Base-by-base conservation (phyloP, 139 green algal genomes). In the Trebouxia sp. region DNA sequence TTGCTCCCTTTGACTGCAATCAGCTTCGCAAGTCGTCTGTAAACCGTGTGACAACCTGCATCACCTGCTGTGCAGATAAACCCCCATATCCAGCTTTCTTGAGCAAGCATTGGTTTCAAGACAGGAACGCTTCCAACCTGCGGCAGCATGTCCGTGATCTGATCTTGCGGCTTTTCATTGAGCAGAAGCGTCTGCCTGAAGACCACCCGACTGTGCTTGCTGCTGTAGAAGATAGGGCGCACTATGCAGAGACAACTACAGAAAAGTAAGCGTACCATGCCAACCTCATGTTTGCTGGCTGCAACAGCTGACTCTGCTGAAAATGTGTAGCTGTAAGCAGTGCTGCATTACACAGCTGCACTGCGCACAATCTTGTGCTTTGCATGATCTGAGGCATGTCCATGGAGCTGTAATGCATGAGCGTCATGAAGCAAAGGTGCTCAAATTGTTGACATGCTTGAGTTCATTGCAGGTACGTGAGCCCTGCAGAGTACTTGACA, bases 91-190 rank as follows among this genome's bases (percentile, higher is more conserved):
- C 48, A 6, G 43, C 81, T 50, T 89, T 94, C 58, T 69, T 96
- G 62, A 86, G 82, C 9, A 56, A 79, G 28, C 14, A 72, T 10
- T 96, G 92, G 92, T 96, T 96, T 80, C 41, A 80, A 7, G 47
- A 38, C 5, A 24, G 30, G 41, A 92, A 94, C 45, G 88, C 90
- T 20, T 83, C 66, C 28, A 39, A 66, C 26, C 83, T 95, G 88
- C 83, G 92, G 3, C 37, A 65, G 2, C 55, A 89, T 53, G 70
- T 95, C 51, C 85, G 85, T 56, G 47, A 65, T 32, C 28, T 86
- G 51, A 83, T 93, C 48, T 77, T 90, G 62, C 0, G 72, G 37
- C 67, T 88, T 20, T 91, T 94, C 81, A 53, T 83, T 42, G 48
- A 76, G 7, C 76, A 86, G 78, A 62, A 79, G 62, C 62, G 62